phyloP scores from a whole-genome alignment of 306 rosid species.

The Cercis canadensis region DNA sequence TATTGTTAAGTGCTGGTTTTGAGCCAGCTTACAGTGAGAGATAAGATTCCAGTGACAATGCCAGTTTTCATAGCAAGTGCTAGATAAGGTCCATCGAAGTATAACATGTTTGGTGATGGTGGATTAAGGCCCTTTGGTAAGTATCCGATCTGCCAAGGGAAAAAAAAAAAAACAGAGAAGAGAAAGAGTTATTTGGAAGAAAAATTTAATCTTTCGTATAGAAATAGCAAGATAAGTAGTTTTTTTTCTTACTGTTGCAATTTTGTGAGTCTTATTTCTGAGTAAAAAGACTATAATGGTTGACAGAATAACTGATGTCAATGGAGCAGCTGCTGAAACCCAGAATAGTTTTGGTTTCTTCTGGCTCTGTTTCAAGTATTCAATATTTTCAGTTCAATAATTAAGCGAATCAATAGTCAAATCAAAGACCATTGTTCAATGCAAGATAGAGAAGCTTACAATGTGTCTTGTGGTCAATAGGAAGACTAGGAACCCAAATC shows the following conservation, averaged over 20 bases:
- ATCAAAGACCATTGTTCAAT: neutral
- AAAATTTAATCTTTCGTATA: neutral
- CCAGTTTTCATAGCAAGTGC: constrained; percentile 93
- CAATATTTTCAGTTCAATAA: constrained; percentile 31
- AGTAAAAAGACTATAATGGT: constrained; percentile 76
- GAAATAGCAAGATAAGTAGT: neutral
- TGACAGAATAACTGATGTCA: constrained; percentile 85
- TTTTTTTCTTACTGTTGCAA: constrained; percentile 66
- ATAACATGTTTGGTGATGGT: constrained; percentile 84
- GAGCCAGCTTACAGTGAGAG: constrained; percentile 80
- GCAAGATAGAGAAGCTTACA: constrained; percentile 54
- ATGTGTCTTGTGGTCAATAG: constrained; percentile 76
- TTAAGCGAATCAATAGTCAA: constrained; percentile 4
- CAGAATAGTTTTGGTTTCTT: constrained; percentile 85
- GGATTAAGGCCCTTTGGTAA: constrained; percentile 94
- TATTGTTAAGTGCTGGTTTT: neutral
- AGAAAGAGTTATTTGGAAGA: neutral
- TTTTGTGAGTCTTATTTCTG: constrained; percentile 52
- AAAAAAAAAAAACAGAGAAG: neutral
- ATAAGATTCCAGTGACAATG: constrained; percentile 82
- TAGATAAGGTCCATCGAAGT: constrained; percentile 67
- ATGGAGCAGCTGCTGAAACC: constrained; percentile 94
- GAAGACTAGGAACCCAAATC: constrained; percentile 67
- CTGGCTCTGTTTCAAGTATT: constrained; percentile 63
- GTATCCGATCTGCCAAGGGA: constrained; percentile 70